Evolutionary conservation across 2,329 filamentous ascomycete genomes (phyloP).

Genomic region (Chaetomiaceae sp.): DNA sequence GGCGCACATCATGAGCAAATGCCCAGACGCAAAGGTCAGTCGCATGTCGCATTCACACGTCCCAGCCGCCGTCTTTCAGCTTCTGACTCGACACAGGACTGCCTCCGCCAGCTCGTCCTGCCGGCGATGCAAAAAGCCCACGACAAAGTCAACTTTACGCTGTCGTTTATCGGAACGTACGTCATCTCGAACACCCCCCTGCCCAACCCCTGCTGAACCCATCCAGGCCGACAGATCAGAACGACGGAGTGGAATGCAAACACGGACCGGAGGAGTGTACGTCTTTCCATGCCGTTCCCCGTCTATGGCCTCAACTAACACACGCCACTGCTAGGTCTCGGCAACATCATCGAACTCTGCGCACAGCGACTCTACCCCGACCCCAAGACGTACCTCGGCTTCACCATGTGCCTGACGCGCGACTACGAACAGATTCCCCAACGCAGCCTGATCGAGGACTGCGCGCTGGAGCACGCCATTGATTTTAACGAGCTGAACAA

Average conservation of each 20-base stretch:
- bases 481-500: conserved; percentile 76
- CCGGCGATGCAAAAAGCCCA: conserved; percentile 79
- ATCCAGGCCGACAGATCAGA: conserved; percentile 63
- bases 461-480: conserved; percentile 85
- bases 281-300: conserved; percentile 13
- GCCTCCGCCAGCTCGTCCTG: conserved; percentile 73
- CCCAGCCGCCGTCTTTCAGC: background rate
- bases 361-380: conserved; percentile 77
- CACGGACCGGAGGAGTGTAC: conserved; percentile 80
- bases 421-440: conserved; percentile 76
- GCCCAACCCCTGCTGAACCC: background rate
- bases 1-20: conserved; percentile 96
- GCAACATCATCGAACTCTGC: conserved; percentile 92
- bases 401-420: conserved; percentile 81
- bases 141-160: conserved; percentile 82
- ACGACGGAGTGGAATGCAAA: conserved; percentile 81
- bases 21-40: conserved; percentile 72
- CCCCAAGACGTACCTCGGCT: conserved; percentile 84
- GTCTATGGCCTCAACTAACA: background rate
- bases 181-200: conserved; percentile 26
- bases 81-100: conserved; percentile 48
- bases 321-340: conserved; percentile 59
- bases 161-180: conserved; percentile 84
- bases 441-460: conserved; percentile 74
- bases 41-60: too few relatives aligned